Evolutionary conservation across 2,329 filamentous ascomycete species (phyloP).

Genomic region (Colletotrichum shisoi): DNA sequence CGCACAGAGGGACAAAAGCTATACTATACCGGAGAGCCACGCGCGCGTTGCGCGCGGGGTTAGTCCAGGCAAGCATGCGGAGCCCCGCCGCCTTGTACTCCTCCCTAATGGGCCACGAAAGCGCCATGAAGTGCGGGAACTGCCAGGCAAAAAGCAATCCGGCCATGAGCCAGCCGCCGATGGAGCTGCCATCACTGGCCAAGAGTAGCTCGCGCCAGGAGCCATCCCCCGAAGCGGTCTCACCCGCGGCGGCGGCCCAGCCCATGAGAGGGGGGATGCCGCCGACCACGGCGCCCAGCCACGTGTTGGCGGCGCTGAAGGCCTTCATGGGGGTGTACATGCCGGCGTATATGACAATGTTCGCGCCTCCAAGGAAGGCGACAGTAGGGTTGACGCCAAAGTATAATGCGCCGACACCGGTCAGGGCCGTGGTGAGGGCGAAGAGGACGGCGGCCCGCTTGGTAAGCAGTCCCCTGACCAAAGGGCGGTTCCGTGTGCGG

Average conservation of each 20-base stretch:
- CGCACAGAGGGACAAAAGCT: slow-evolving; percentile 84
- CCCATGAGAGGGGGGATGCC: slow-evolving; percentile 97
- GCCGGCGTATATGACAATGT: slow-evolving; percentile 89
- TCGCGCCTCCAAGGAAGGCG: slow-evolving; percentile 81
- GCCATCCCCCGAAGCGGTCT: slow-evolving; percentile 78
- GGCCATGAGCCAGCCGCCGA: slow-evolving; percentile 89
- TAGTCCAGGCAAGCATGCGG: slow-evolving; percentile 83
- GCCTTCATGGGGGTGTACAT: slow-evolving; percentile 94
- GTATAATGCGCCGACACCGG: slow-evolving; percentile 78
- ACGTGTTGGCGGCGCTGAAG: slow-evolving; percentile 86
- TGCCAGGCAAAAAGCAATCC: slow-evolving; percentile 92
- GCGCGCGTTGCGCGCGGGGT: slow-evolving; percentile 82
- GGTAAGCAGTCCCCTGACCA: slow-evolving; percentile 82
- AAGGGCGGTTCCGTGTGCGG: slow-evolving; percentile 87
- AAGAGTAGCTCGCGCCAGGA: slow-evolving; percentile 82
- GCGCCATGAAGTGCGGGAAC: slow-evolving; percentile 96
- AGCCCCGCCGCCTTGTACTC: slow-evolving; percentile 81
- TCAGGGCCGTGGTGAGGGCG: slow-evolving; percentile 73
- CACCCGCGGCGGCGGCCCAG: slow-evolving; percentile 92
- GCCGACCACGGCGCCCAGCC: slow-evolving; percentile 91
- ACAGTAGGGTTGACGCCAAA: slow-evolving; percentile 94
- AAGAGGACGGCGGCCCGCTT: slow-evolving; percentile 77
- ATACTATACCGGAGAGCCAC: slow-evolving; percentile 89
- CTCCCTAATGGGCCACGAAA: slow-evolving; percentile 86
- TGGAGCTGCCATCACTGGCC: slow-evolving; percentile 64